A percentile compares a stretch with the other conserved stretches of the same genome.
Conservation (phyloP, 345 rosid genomes). For the Mercurialis annua region DNA sequence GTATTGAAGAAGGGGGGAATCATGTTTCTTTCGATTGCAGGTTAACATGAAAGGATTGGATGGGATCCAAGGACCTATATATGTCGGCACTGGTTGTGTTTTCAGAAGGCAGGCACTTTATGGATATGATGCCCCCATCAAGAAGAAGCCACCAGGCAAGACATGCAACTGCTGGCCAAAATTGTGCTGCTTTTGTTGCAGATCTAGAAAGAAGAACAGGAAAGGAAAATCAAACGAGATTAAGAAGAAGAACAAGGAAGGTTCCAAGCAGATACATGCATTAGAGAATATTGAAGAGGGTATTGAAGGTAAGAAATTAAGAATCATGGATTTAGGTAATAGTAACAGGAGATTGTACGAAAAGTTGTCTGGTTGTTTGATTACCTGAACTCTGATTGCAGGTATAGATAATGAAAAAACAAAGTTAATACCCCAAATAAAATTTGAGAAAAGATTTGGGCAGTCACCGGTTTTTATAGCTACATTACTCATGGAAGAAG, state of each 20-base stretch:
- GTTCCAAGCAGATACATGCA: conserved; percentile 65
- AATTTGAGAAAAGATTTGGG: conserved; percentile 64
- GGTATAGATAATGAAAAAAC: conserved; percentile 48
- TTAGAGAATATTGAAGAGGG: conserved; percentile 75
- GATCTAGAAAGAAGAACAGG: conserved; percentile 50
- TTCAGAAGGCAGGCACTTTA: conserved; percentile 87
- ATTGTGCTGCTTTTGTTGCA: conserved; percentile 51
- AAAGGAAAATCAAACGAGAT: conserved; percentile 42
- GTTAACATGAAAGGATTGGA: conserved; percentile 95
- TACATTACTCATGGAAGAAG: conserved; percentile 48
- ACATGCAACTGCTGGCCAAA: conserved; percentile 86
- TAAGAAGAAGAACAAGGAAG: conserved; percentile 46
- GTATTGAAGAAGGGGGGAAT: background rate
- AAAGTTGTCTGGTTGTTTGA: background rate
- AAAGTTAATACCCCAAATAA: conserved; percentile 36
- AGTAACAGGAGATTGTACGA: conserved; percentile 12
- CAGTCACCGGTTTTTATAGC: conserved; percentile 50
- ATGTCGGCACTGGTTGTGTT: conserved; percentile 92
- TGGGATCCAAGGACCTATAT: conserved; percentile 91
- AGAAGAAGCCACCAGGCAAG: conserved; percentile 67
- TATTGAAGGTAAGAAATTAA: conserved; percentile 51
- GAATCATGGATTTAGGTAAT: too few relatives aligned
- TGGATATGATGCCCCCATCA: conserved; percentile 71
- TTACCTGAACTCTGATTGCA: conserved; percentile 18
- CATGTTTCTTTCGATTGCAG: conserved; percentile 36